Evolutionary conservation across 441 rosid genomes (phyloP), one percentile per base, ranked within the genome.

Genomic region (Macaranga tanarius): DNA sequence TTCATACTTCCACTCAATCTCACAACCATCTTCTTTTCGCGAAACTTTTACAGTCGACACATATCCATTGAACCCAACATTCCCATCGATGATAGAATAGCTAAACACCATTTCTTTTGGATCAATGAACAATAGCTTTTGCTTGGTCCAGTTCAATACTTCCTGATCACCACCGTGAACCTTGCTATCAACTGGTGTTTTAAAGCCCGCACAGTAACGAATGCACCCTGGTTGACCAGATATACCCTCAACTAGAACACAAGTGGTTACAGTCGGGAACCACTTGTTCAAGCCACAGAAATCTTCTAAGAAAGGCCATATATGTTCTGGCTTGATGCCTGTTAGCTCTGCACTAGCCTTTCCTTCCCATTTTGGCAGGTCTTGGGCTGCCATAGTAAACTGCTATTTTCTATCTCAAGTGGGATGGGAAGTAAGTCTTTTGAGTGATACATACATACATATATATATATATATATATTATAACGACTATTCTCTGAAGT

Each of bases 261-360:
- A 83, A 45, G 88, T 82, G 52, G 78, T 44, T 2, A 84, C 77
- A 26, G 84, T 83, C 19, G 92, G 92, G 42, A 86, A 84, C 88
- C 89, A 84, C 65, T 83, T 86, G 78, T 75, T 15, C n/a, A 88
- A 72, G 40, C 88, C 86, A 10, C 71, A 82, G 76, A 88, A 86
- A 63, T 88, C 90, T 51, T 79, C 80, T 26, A 88, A 62, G 61
- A 88, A 68, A 2, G 80, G 84, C 88, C 90, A 84, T 15, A 84
- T 67, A 47, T 83, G 86, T 9, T 83, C 82, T 48, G 82, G 78
- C 50, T 73, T 78, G 20, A 70, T 38, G 1, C 79, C 79, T 62
- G 16, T 5, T 52, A 88, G 62, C 51, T 79, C 74, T 50, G 64
- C 83, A n/a, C 52, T 3, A 0, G 85, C 84, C 75, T 63, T 83